A percentile compares a stretch with the other conserved stretches of the same genome.
Evolutionary conservation across 768 basidiomycete genomes (phyloP).

Genomic region (Pleurotus citrinopileatus): DNA sequence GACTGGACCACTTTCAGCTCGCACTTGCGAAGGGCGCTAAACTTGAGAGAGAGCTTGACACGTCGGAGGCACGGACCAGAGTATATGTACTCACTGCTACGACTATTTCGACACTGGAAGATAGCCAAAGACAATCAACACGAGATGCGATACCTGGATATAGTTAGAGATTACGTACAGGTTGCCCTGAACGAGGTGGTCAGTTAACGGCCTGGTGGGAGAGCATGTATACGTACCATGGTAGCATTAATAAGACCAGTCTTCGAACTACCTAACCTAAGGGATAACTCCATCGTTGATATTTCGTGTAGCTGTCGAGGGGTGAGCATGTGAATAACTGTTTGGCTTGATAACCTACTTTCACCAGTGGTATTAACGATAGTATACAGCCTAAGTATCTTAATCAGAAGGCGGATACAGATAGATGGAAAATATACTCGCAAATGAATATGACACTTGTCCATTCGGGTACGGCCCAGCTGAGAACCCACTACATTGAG

Average conservation of each 20-base stretch:
- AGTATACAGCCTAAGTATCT: conserved; percentile 53
- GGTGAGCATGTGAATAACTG: not conserved
- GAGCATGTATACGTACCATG: conserved; percentile 44
- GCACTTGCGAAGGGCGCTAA: conserved; percentile 80
- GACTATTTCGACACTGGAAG: conserved; percentile 55
- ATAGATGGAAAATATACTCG: conserved; percentile 28
- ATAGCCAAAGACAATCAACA: too few relatives aligned
- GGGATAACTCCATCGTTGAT: conserved; percentile 67
- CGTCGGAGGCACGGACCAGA: not conserved
- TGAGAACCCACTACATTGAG: conserved; percentile 50
- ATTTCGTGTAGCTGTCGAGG: conserved; percentile 69
- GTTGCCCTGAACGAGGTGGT: conserved; percentile 49
- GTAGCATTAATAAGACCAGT: conserved; percentile 81
- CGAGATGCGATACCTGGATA: too few relatives aligned
- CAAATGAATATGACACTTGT: conserved; percentile 61
- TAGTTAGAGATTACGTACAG: conserved; percentile 52
- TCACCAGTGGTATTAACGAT: conserved; percentile 76
- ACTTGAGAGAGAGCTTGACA: conserved; percentile 32
- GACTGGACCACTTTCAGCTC: conserved; percentile 81
- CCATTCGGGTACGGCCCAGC: conserved; percentile 42
- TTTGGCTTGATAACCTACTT: conserved; percentile 35
- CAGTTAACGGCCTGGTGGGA: conserved; percentile 1
- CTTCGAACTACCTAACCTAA: conserved; percentile 72
- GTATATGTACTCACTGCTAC: conserved; percentile 56
- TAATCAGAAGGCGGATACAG: not conserved